Conservation (phyloP, 2,329 filamentous ascomycete genomes). For the Penicillium glabrum region DNA sequence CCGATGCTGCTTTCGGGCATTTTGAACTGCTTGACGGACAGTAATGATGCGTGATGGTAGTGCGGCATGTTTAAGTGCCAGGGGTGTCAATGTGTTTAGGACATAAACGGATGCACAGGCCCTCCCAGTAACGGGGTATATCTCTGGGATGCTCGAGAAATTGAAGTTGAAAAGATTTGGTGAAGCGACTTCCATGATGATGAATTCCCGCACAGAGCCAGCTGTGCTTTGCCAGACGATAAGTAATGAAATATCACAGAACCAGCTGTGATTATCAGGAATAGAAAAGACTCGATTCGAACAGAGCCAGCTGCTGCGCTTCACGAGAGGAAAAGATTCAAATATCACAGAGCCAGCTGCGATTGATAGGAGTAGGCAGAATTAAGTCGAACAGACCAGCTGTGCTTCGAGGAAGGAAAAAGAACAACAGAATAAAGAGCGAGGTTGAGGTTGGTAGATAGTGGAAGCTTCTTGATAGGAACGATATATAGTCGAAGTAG, state of each 20-base stretch:
- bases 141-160: background rate
- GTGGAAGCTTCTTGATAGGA: background rate
- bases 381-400: background rate
- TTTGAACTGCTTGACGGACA: background rate
- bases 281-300: background rate
- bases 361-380: background rate
- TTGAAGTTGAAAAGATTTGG: background rate
- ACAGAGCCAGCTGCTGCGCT: background rate
- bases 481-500: background rate
- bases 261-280: background rate
- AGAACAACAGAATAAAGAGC: background rate
- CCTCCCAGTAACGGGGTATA: background rate
- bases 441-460: background rate
- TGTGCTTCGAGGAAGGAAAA: background rate
- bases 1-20: background rate
- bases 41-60: background rate
- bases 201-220: background rate
- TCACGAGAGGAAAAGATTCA: background rate
- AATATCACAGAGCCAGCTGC: constrained; percentile 1
- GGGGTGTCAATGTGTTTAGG: background rate
- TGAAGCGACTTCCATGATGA: background rate
- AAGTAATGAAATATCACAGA: background rate
- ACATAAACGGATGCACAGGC: background rate
- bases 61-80: background rate
- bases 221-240: background rate